These are phyloP conservation scores for Metschnikowia bowlesiae DNA, from an alignment of 805 yeast species.

Conservation along the genomic window DNA sequence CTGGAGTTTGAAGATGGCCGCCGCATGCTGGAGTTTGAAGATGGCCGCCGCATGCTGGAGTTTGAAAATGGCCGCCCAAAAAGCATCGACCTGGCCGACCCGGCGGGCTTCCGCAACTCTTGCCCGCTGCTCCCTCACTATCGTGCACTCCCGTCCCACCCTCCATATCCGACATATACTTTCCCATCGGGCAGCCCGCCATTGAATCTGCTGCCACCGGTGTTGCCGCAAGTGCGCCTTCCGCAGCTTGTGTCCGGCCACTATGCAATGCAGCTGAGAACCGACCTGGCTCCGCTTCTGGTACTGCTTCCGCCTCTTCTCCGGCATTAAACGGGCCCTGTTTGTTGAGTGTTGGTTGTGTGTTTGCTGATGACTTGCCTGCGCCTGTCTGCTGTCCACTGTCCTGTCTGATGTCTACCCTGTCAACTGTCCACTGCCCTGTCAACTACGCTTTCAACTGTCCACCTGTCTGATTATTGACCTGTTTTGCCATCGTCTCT, in stretches of 20 bases:
- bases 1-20: too few species aligned
- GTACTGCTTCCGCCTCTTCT: constrained; percentile 13
- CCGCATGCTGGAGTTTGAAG: too few species aligned
- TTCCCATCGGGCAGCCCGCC: not conserved
- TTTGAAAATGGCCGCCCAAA: too few species aligned
- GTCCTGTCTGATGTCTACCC: too few species aligned
- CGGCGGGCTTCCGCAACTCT: not conserved
- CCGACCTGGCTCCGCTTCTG: not conserved
- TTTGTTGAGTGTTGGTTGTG: not conserved
- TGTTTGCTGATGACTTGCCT: too few species aligned
- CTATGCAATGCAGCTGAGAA: not conserved
- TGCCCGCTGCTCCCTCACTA: not conserved
- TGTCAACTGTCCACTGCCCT: too few species aligned
- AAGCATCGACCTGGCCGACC: too few species aligned
- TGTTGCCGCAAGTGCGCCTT: not conserved
- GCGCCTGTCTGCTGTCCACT: too few species aligned
- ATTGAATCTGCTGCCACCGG: not conserved
- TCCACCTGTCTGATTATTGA: too few species aligned
- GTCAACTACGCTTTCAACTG: too few species aligned
- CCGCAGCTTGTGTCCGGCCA: not conserved
- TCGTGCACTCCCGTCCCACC: not conserved
- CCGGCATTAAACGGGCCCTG: constrained; percentile 2
- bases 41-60: too few species aligned
- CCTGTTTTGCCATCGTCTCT: too few species aligned
- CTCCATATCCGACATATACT: not conserved